Percentiles rank a stretch among this genome's conserved stretches.
Evolutionary conservation across 805 yeast species (phyloP).

Genomic region (Saccharomyces cerevisiae): DNA sequence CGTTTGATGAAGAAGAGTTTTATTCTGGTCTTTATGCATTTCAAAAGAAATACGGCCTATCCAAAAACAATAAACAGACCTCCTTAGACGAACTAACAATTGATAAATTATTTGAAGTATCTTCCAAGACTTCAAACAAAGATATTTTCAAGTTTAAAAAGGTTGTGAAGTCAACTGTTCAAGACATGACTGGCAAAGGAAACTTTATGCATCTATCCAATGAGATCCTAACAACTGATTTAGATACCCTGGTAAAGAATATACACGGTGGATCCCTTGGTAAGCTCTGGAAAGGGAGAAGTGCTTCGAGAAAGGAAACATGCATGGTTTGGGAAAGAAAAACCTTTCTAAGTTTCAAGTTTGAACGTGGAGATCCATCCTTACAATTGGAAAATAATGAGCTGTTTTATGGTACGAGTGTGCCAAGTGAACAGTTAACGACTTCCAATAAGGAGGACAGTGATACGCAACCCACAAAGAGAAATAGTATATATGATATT

Average conservation of each 20-base stretch:
- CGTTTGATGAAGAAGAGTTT: conserved; percentile 67
- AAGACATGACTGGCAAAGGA: conserved; percentile 46
- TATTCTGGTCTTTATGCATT: conserved; percentile 62
- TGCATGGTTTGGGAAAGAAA: conserved; percentile 5
- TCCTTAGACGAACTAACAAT: conserved; percentile 52
- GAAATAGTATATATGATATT: neutral
- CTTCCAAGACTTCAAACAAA: conserved; percentile 37
- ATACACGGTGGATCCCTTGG: conserved; percentile 31
- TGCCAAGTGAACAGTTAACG: neutral
- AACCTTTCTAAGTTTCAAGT: conserved; percentile 13
- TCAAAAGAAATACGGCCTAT: conserved; percentile 58
- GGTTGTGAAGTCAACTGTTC: conserved; percentile 66
- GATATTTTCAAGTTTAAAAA: conserved; percentile 48
- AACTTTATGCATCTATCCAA: conserved; percentile 30
- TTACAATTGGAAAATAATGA: conserved; percentile 11
- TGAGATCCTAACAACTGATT: conserved; percentile 34
- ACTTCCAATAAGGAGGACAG: neutral
- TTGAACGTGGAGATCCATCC: conserved; percentile 20
- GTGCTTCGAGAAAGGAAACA: conserved; percentile 30
- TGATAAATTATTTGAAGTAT: conserved; percentile 38
- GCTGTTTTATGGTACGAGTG: conserved; percentile 6
- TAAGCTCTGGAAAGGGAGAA: conserved; percentile 46
- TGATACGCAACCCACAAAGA: neutral
- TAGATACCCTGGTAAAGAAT: conserved; percentile 27
- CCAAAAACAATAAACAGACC: conserved; percentile 34